A percentile compares a stretch with the other conserved stretches of the same genome.
phyloP scores from a whole-genome alignment of 768 basidiomycete genomes.

The Russula vinacea region DNA sequence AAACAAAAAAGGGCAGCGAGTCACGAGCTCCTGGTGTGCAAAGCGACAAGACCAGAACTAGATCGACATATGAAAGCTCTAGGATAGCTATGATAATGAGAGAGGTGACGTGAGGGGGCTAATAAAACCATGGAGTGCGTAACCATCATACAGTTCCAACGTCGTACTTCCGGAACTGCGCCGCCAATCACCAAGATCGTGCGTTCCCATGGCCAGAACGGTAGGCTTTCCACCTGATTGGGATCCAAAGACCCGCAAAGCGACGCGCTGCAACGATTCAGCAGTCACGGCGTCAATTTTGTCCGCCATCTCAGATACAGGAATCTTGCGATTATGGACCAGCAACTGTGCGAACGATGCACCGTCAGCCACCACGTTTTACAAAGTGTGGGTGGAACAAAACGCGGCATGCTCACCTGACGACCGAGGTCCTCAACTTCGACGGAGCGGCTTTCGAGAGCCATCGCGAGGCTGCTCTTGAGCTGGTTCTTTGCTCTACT shows the following conservation, averaged over 20 bases:
- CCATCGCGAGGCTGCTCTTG: slow-evolving; percentile 91
- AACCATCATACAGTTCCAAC: slow-evolving; percentile 39
- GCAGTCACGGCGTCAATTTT: slow-evolving; percentile 76
- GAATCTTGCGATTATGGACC: slow-evolving; percentile 81
- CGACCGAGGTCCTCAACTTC: slow-evolving; percentile 89
- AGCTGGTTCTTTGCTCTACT: slow-evolving; percentile 92
- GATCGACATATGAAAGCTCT: not conserved
- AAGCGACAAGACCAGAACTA: not conserved
- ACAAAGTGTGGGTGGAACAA: not conserved
- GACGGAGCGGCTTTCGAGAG: slow-evolving; percentile 79
- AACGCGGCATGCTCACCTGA: slow-evolving; percentile 51
- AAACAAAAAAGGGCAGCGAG: not conserved
- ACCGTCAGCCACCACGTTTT: not conserved
- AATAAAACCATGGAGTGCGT: not conserved
- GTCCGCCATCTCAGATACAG: slow-evolving; percentile 86
- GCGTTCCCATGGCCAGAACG: slow-evolving; percentile 78
- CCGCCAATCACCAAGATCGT: slow-evolving; percentile 69
- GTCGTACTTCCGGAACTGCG: slow-evolving; percentile 66
- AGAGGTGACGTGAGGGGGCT: not conserved
- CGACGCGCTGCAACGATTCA: slow-evolving; percentile 71
- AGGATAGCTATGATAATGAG: not conserved
- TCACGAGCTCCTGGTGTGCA: not conserved
- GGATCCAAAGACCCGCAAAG: slow-evolving; percentile 68
- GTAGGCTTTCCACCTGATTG: slow-evolving; percentile 64
- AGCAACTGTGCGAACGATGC: slow-evolving; percentile 52